Conservation (phyloP, 108 stramenopile species). For the Nannochloropsis oceanica region DNA sequence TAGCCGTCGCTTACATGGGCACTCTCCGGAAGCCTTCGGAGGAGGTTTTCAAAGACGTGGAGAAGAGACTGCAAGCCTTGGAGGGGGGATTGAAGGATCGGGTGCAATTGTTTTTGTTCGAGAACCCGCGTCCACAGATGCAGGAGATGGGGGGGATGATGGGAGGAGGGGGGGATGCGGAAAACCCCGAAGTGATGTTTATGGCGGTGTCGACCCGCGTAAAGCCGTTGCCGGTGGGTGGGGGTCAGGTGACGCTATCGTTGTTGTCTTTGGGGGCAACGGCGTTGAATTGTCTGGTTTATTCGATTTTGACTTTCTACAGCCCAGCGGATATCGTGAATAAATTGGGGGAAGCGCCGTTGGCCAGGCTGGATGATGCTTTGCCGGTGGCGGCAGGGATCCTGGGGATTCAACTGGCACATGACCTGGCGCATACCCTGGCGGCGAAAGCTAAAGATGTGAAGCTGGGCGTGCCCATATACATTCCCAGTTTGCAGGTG, state of each 20-base stretch:
- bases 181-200: background rate
- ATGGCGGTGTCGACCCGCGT: background rate
- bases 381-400: constrained; percentile 12
- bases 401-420: constrained; percentile 9
- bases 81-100: constrained; percentile 11
- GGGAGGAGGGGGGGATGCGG: background rate
- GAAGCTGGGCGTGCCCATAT: constrained; percentile 13
- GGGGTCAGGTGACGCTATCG: background rate
- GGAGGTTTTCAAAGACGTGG: background rate
- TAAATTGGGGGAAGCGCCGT: background rate
- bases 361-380: background rate
- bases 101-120: constrained; percentile 24
- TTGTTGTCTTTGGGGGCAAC: background rate
- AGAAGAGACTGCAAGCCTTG: background rate
- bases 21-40: constrained; percentile 9
- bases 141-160: background rate
- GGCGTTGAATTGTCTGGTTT: background rate
- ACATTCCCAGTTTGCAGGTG: constrained; percentile 21
- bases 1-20: constrained; percentile 11
- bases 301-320: background rate
- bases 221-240: background rate
- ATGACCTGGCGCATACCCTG: constrained; percentile 17
- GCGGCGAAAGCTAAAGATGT: background rate
- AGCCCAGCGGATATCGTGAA: background rate
- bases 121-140: constrained; percentile 11